These are phyloP conservation scores for Fusarium sp. DNA, from an alignment of 2,329 filamentous ascomycete species.

Conservation along the genomic window DNA sequence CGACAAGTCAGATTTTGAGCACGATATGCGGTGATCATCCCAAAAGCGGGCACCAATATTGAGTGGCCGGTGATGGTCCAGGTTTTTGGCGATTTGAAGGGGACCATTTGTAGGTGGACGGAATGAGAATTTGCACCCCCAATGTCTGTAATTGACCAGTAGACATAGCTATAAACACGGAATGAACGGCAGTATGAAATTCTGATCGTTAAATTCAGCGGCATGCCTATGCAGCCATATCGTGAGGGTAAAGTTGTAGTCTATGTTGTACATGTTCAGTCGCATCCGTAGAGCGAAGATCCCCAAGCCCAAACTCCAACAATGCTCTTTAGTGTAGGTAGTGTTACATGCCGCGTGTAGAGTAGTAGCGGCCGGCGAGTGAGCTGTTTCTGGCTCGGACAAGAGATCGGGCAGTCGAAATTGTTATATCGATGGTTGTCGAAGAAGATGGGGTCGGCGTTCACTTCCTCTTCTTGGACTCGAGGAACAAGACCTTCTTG, in stretches of 20 bases:
- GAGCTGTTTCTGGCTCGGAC: slow-evolving; percentile 21
- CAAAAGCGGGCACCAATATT: not conserved
- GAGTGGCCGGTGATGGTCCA: not conserved
- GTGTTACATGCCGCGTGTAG: slow-evolving; percentile 45
- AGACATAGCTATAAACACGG: not conserved
- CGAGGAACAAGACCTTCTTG: slow-evolving; percentile 94
- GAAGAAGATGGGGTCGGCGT: slow-evolving; percentile 3
- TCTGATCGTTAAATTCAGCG: slow-evolving; percentile 10
- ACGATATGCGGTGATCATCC: not conserved
- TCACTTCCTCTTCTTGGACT: slow-evolving; percentile 83
- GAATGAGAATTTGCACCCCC: slow-evolving; percentile 2
- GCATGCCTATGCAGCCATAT: slow-evolving; percentile 16
- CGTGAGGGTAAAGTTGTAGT: slow-evolving; percentile 22
- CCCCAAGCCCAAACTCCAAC: slow-evolving; percentile 47
- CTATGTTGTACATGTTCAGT: slow-evolving; percentile 45
- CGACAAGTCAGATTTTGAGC: not conserved
- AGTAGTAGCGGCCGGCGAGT: not conserved
- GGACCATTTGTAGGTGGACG: not conserved
- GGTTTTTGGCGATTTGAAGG: slow-evolving; percentile 6
- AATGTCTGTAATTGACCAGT: slow-evolving; percentile 2
- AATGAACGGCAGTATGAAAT: not conserved
- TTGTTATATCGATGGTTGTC: slow-evolving; percentile 25
- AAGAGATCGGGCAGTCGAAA: slow-evolving; percentile 6
- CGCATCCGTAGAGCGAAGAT: slow-evolving; percentile 37
- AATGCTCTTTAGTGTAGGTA: slow-evolving; percentile 45